Evolutionary conservation across 495 filamentous ascomycete species (phyloP), one percentile per base, ranked within the genome.

Genomic region (Tuber indicum): DNA sequence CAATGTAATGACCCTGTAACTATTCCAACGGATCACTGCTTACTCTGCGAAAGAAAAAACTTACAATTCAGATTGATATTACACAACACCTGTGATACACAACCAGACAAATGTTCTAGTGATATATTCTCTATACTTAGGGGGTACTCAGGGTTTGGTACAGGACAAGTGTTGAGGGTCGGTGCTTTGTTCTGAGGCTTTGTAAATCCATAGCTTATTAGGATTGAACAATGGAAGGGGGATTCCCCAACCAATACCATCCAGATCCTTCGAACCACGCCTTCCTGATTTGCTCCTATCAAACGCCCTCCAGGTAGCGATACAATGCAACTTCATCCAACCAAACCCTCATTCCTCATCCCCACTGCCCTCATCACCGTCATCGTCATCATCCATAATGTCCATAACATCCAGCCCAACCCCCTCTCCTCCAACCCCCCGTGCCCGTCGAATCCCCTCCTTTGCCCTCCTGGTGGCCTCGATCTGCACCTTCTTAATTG

Each of bases 401-500:
- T 79, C 84, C 6, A 83, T 80, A 70, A 86, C 83, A 32, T 85
- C 87, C 58, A 84, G 82, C 78, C 88, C 84, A 79, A 52, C 82
- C 80, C 75, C 86, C 52, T 71, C 78, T 74, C 78, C 78, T 46
- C 75, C 83, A 75, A 84, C 84, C 79, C 88, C 86, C 10, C 90
- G 88, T 66, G 89, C 88, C 74, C 91, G 86, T 10, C 32, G 74
- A 76, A 97, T 91, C 81, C 92, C 89, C 72, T 87, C 86, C 79
- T 90, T 90, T 62, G 93, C 92, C 76, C 93, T 87, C 36, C 90
- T 87, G 81, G 98, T 91, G 49, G 91, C 93, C 84, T 95, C 94
- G 84, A 96, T 91, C 87, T 98, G 93, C 3, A 91, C 91, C 86
- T 97, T 97, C 77, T 89, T 90, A 81, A 99, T 96, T 16, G 96